These are phyloP conservation scores for Debaryomycetaceae sp. DNA, from an alignment of 1,139 yeast genomes.

Conservation along the genomic window DNA sequence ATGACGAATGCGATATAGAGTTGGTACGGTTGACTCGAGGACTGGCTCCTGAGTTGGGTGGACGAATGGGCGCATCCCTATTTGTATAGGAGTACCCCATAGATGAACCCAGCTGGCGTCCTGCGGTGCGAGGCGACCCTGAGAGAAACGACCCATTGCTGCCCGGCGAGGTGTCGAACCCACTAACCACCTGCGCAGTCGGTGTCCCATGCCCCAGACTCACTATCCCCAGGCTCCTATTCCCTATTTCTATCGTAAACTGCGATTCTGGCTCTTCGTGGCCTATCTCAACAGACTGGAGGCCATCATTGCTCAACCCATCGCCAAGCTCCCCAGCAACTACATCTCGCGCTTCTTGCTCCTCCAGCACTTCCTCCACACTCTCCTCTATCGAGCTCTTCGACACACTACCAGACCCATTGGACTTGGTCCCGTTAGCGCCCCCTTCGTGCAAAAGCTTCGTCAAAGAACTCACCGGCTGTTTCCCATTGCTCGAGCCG, in stretches of 20 bases:
- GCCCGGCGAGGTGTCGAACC: constrained; percentile 17
- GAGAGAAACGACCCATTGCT: constrained; percentile 12
- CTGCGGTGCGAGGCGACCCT: constrained; percentile 12
- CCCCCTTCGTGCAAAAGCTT: constrained; percentile 39
- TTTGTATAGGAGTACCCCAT: background rate
- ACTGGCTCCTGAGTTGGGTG: constrained; percentile 26
- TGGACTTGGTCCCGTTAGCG: constrained; percentile 25
- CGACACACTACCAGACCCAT: constrained; percentile 23
- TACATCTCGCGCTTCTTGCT: background rate
- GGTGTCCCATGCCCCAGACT: background rate
- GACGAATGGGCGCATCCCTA: constrained; percentile 20
- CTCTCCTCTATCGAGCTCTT: constrained; percentile 16
- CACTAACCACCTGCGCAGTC: constrained; percentile 14
- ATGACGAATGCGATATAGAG: constrained; percentile 43
- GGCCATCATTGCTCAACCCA: background rate
- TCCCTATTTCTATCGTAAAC: background rate
- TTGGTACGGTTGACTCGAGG: constrained; percentile 45
- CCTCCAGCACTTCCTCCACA: background rate
- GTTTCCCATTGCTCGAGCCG: constrained; percentile 10
- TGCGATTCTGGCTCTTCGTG: constrained; percentile 1
- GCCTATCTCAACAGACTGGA: background rate
- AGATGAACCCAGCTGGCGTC: background rate
- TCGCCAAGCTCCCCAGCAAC: background rate
- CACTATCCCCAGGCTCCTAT: background rate
- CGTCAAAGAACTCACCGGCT: constrained; percentile 39